Conservation (phyloP, 2,329 filamentous ascomycete genomes). For the Byssothecium circinans region DNA sequence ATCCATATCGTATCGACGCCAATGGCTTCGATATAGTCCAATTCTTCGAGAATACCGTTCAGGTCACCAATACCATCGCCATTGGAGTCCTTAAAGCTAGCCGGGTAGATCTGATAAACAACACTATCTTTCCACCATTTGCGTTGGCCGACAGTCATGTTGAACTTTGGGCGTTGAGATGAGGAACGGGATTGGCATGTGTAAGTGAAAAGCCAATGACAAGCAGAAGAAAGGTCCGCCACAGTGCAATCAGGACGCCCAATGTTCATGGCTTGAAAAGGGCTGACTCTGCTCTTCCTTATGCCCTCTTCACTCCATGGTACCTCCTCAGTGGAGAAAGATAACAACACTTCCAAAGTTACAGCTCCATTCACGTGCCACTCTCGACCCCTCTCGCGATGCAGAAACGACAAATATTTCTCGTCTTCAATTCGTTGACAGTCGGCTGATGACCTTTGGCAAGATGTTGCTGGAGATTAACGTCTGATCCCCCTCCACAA, state of each 20-base stretch:
- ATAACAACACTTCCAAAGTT: too few species aligned
- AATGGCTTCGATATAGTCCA: constrained; percentile 58
- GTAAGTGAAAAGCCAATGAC: too few species aligned
- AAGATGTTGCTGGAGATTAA: neutral
- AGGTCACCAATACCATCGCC: constrained; percentile 60
- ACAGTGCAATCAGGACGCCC: neutral
- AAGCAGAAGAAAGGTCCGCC: neutral
- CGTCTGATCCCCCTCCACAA: neutral
- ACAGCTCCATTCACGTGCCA: neutral
- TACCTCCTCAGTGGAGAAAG: neutral
- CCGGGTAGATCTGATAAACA: constrained; percentile 65
- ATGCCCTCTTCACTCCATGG: neutral
- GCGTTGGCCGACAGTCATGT: constrained; percentile 35
- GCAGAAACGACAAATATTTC: neutral
- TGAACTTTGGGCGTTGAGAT: neutral
- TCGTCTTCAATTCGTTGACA: constrained; percentile 3
- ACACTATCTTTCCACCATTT: constrained; percentile 64
- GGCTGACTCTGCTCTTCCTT: neutral
- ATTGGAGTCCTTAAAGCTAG: constrained; percentile 63
- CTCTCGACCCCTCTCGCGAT: neutral
- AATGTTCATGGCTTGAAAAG: neutral
- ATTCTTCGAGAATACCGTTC: constrained; percentile 59
- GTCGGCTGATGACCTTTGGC: constrained; percentile 4
- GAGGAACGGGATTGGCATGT: neutral
- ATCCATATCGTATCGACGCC: constrained; percentile 45